Evolutionary conservation across 23 red algal genomes (phyloP).

Genomic region (Chondrus crispus): DNA sequence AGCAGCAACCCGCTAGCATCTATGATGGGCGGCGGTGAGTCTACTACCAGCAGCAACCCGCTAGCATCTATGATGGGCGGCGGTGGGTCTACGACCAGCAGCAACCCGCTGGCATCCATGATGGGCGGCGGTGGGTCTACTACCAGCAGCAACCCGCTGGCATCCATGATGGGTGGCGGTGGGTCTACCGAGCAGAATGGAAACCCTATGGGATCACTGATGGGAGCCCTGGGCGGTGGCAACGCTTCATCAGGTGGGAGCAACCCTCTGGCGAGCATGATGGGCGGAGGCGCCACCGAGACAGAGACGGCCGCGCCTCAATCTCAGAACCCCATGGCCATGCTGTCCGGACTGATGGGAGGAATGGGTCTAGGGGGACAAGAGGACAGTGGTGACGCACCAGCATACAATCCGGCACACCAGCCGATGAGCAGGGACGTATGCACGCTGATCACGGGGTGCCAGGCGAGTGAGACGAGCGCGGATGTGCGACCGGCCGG

Average conservation of each 20-base stretch:
- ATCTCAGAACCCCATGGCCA: not conserved
- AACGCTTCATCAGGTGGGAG: not conserved
- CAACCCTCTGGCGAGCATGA: not conserved
- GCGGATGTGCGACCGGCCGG: conserved; percentile 80
- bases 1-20: not conserved
- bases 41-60: not conserved
- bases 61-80: conserved; percentile 11
- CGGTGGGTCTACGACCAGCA: not conserved
- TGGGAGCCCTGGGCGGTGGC: not conserved
- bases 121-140: conserved; percentile 11
- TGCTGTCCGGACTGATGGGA: conserved; percentile 29
- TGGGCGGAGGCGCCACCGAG: not conserved
- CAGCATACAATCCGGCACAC: conserved; percentile 41
- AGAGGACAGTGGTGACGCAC: not conserved
- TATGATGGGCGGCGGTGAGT: conserved; percentile 5
- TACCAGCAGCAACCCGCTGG: not conserved
- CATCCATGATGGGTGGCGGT: conserved; percentile 46
- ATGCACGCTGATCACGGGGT: conserved; percentile 85
- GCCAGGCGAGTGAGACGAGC: conserved; percentile 69
- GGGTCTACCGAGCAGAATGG: not conserved
- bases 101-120: not conserved
- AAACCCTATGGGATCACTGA: not conserved
- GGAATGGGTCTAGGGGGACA: conserved; percentile 2
- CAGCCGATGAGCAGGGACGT: conserved; percentile 41
- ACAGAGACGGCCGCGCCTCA: not conserved